Base-by-base conservation (phyloP, 2,329 filamentous ascomycete species). In the Fusarium veterinarium region DNA sequence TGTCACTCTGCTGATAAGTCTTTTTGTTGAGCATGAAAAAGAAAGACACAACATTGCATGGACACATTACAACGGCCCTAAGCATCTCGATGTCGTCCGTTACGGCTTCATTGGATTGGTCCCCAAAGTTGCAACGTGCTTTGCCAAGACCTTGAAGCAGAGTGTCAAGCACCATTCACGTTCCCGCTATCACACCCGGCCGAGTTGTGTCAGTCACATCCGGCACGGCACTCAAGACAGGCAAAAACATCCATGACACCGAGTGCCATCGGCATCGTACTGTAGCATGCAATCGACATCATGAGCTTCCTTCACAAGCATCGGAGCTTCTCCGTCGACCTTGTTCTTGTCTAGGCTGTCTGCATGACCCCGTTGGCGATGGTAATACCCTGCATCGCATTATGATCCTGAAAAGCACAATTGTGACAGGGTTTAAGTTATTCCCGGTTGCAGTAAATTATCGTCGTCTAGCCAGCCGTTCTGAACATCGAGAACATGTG, bases 41-140 rank as follows among this genome's bases (percentile, higher is more conserved):
- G 35, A 48, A 57, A 53, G 46, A 44, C 68, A 68, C 28, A 33
- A 30, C 62, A 68, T 48, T 35, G 51, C 37, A 55, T 35, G 23
- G 45, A 49, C 31, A 73, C 48, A 48, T 48, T 57, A 40, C 59
- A 40, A 41, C 59, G 49, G 17, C 20, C 25, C 25, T 56, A 38
- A n/a, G n/a, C 51, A 71, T 74, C 71, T 74, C 71, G 67, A 73
- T 69, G 64, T 52, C 25, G 35, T 74, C 46, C 45, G 41, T 41
- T 51, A 55, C 35, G 42, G 46, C 45, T 52, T 60, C 44, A 67
- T 60, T 44, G 66, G 65, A 44, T 66, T 67, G 44, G 53, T 19
- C 19, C 33, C 19, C 46, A 38, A 35, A 40, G 14, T 30, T 20
- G 38, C 33, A 45, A 60, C 49, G 51, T 53, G 51, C 23, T 13